These are phyloP conservation scores for Myxozyma monticola DNA, from an alignment of 805 yeast genomes.

Conservation along the genomic window DNA sequence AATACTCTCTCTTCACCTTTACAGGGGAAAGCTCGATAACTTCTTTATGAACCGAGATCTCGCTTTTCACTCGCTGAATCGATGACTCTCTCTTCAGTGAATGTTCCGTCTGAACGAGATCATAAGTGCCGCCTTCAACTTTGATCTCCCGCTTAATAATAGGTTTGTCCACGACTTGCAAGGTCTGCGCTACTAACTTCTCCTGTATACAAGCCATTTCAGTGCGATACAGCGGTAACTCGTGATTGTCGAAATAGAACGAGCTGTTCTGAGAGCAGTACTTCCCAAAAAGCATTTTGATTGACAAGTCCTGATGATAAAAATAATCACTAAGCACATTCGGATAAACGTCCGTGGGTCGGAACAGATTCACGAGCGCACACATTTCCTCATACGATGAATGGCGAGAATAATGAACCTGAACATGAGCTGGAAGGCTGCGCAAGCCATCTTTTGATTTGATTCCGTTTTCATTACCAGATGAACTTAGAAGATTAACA, in stretches of 20 bases:
- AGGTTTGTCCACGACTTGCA: too few relatives aligned
- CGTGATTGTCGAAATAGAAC: slow-evolving; percentile 29
- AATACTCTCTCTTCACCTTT: too few relatives aligned
- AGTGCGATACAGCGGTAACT: slow-evolving; percentile 8
- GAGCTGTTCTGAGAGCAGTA: slow-evolving; percentile 34
- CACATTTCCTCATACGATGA: slow-evolving; percentile 48
- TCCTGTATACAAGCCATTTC: neutral
- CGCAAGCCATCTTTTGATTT: slow-evolving; percentile 39
- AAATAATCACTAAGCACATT: slow-evolving; percentile 40
- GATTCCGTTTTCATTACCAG: neutral
- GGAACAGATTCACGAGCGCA: slow-evolving; percentile 41
- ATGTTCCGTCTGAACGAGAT: too few relatives aligned
- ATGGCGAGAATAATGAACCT: slow-evolving; percentile 49
- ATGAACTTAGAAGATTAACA: neutral
- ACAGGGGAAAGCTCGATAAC: too few relatives aligned
- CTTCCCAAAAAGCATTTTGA: slow-evolving; percentile 46
- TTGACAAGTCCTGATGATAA: slow-evolving; percentile 46
- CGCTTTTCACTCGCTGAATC: too few relatives aligned
- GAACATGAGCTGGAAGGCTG: slow-evolving; percentile 42
- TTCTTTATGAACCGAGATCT: too few relatives aligned
- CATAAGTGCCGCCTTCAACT: too few relatives aligned
- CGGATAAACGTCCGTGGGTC: slow-evolving; percentile 48
- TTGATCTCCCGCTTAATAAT: too few relatives aligned
- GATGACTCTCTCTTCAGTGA: too few relatives aligned
- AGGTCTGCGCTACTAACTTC: too few relatives aligned